A percentile compares a stretch with the other conserved stretches of the same genome.
Conservation (phyloP, 2,329 filamentous ascomycete genomes). For the Ophiostoma sp. region DNA sequence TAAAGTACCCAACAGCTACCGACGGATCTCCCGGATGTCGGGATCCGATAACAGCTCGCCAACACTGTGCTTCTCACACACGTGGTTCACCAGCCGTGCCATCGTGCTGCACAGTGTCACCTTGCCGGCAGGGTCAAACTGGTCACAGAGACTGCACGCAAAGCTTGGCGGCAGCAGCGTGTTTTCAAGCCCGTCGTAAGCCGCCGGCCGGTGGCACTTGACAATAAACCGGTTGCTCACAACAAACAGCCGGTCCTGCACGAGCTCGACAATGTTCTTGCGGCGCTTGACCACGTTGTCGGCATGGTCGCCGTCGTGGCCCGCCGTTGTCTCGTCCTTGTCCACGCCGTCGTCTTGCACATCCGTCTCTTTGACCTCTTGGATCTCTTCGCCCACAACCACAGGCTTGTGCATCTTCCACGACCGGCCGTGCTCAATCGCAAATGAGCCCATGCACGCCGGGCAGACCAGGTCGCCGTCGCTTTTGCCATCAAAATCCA, state of each 20-base stretch:
- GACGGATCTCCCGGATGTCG: conserved; percentile 29
- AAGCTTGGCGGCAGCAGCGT: conserved; percentile 26
- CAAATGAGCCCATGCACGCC: conserved; percentile 30
- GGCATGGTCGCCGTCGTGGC: not conserved
- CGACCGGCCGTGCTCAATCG: conserved; percentile 31
- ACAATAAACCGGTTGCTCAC: conserved; percentile 36
- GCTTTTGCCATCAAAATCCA: not conserved
- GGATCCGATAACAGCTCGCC: conserved; percentile 30
- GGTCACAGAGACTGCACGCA: conserved; percentile 34
- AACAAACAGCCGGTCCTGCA: conserved; percentile 33
- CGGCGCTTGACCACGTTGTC: not conserved
- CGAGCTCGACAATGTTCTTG: conserved; percentile 24
- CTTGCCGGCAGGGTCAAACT: conserved; percentile 17
- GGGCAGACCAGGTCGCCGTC: conserved; percentile 28
- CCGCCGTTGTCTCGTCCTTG: not conserved
- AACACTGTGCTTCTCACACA: conserved; percentile 30
- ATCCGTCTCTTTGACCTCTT: not conserved
- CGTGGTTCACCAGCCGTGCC: conserved; percentile 33
- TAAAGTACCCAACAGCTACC: not conserved
- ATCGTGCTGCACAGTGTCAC: conserved; percentile 31
- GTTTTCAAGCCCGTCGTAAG: conserved; percentile 24
- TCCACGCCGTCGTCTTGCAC: not conserved
- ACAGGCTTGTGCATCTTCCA: conserved; percentile 33
- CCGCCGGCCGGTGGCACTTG: conserved; percentile 36
- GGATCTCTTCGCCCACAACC: conserved; percentile 20